Conservation (phyloP, 2,329 filamentous ascomycete species). For the Ophiognomonia clavigignenti-juglandacearum region DNA sequence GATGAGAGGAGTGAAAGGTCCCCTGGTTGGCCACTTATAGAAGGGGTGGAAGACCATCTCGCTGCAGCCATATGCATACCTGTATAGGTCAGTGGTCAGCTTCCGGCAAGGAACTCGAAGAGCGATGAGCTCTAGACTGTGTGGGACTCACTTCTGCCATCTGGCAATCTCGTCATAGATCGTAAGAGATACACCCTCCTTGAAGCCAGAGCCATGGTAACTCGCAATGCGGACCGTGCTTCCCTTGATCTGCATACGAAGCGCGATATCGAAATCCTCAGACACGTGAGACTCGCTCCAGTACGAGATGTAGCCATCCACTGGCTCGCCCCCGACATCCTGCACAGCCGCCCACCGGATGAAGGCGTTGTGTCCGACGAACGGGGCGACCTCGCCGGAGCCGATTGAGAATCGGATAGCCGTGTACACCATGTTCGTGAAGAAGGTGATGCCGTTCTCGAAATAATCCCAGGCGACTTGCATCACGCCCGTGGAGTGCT, state of each 20-base stretch:
- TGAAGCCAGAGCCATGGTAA: slow-evolving; percentile 65
- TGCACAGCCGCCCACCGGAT: slow-evolving; percentile 55
- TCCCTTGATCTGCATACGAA: slow-evolving; percentile 64
- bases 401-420: slow-evolving; percentile 67
- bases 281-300: slow-evolving; percentile 75
- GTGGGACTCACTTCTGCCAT: slow-evolving; percentile 55
- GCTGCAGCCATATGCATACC: slow-evolving; percentile 65
- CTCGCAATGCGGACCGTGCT: slow-evolving; percentile 64
- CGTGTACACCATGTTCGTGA: slow-evolving; percentile 73
- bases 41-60: slow-evolving; percentile 67
- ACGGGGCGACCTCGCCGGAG: slow-evolving; percentile 68
- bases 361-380: slow-evolving; percentile 75
- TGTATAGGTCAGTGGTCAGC: background rate
- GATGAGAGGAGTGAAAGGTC: slow-evolving; percentile 63
- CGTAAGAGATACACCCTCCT: slow-evolving; percentile 68
- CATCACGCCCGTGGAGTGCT: slow-evolving; percentile 72
- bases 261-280: slow-evolving; percentile 72
- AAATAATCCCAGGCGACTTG: slow-evolving; percentile 68
- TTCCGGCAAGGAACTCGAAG: background rate
- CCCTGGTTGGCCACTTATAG: slow-evolving; percentile 53
- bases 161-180: slow-evolving; percentile 68
- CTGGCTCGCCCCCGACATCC: slow-evolving; percentile 35
- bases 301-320: slow-evolving; percentile 51
- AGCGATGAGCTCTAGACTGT: background rate
- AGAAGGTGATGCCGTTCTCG: slow-evolving; percentile 72